These are phyloP conservation scores for Salix udensis DNA, from an alignment of 345 rosid species.

Conservation along the genomic window DNA sequence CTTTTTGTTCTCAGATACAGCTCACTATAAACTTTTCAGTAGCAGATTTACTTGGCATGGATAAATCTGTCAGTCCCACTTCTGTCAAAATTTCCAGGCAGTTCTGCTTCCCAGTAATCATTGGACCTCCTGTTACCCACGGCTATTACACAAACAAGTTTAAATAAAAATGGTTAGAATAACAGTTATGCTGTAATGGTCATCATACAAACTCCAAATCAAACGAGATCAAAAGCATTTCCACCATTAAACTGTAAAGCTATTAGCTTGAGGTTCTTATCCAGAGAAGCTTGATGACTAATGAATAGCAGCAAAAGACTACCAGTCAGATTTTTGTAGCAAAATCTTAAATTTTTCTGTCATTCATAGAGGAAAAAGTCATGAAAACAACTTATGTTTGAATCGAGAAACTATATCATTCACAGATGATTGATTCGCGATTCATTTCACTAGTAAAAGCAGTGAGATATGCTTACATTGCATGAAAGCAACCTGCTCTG, in stretches of 20 bases:
- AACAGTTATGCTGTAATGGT: not conserved
- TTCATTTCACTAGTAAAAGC: not conserved
- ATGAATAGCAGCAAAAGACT: not conserved
- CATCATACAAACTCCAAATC: not conserved
- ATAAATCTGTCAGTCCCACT: constrained; percentile 12
- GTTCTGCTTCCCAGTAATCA: constrained; percentile 24
- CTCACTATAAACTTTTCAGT: not conserved
- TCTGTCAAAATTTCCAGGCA: constrained; percentile 14
- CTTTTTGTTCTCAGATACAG: not conserved
- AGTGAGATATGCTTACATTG: constrained; percentile 18
- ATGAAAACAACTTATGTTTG: not conserved
- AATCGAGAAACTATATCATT: not conserved
- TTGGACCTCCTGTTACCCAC: constrained; percentile 24
- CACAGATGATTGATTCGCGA: not conserved
- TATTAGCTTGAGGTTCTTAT: not conserved
- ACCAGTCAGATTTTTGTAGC: not conserved
- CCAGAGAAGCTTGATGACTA: not conserved
- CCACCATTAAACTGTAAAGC: not conserved
- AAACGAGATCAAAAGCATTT: not conserved
- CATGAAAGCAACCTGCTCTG: constrained; percentile 31
- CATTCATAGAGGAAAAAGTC: too few relatives aligned
- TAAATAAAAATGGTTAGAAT: not conserved
- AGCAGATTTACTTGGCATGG: constrained; percentile 17
- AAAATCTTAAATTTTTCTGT: too few relatives aligned
- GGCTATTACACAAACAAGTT: constrained; percentile 1